Percentiles rank a stretch among this genome's conserved stretches.
These are phyloP conservation scores for Fusarium pilosicola DNA, from an alignment of 2,329 filamentous ascomycete genomes.

Conservation along the genomic window DNA sequence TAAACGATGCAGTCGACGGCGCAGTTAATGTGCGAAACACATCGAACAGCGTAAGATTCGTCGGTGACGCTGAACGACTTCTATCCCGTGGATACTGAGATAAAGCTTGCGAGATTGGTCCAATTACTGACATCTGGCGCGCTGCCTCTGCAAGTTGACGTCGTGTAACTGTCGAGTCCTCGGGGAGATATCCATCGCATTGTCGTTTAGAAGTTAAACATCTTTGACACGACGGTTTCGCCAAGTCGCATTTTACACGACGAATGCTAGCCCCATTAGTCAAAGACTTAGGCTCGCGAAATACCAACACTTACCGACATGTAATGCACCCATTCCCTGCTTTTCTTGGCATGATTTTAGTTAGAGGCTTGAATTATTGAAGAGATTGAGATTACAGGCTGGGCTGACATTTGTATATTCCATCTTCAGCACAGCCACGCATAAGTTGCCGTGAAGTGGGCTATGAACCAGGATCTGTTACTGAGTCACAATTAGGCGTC, in stretches of 20 bases:
- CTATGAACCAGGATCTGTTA: background rate
- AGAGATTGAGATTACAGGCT: background rate
- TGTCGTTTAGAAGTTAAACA: conserved; percentile 42
- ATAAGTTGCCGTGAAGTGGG: background rate
- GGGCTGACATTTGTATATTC: background rate
- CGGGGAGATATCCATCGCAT: conserved; percentile 49
- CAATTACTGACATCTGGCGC: conserved; percentile 43
- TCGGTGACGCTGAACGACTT: conserved; percentile 10
- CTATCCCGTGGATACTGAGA: conserved; percentile 30
- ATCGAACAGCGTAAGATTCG: conserved; percentile 45
- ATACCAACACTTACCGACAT: conserved; percentile 33
- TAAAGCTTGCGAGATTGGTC: conserved; percentile 43
- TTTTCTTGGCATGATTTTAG: conserved; percentile 35
- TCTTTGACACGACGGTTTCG: conserved; percentile 45
- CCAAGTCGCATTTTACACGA: conserved; percentile 51
- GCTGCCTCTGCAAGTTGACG: conserved; percentile 46
- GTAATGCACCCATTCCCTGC: conserved; percentile 42
- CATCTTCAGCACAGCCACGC: conserved; percentile 24
- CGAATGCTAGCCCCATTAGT: conserved; percentile 43
- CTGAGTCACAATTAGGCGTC: background rate
- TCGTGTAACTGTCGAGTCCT: conserved; percentile 41
- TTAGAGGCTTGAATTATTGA: background rate
- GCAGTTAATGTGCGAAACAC: conserved; percentile 49
- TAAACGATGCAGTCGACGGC: conserved; percentile 41
- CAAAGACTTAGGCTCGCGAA: accelerated